Evolutionary conservation across 2,329 filamentous ascomycete genomes (phyloP).

Genomic region (Apiospora malaysiana): DNA sequence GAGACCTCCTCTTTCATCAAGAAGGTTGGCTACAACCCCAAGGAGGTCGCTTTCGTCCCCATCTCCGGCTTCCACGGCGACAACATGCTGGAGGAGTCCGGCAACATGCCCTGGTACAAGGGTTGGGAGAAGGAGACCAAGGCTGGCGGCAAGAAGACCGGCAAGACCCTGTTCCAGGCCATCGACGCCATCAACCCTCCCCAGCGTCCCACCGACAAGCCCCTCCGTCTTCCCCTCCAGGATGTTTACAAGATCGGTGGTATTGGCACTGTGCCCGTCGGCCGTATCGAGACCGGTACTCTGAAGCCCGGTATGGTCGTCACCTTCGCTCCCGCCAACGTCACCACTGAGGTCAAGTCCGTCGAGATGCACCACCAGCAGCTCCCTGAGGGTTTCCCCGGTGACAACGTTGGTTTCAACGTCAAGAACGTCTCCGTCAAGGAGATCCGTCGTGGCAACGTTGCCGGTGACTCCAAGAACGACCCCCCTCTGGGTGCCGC

Average conservation of each 20-base stretch:
- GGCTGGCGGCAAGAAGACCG: slow-evolving; percentile 72
- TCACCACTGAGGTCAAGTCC: slow-evolving; percentile 99
- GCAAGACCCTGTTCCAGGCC: slow-evolving; percentile 99
- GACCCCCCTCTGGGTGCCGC: slow-evolving; percentile 89
- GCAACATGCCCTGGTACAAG: slow-evolving; percentile 99
- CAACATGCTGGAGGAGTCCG: slow-evolving; percentile 94
- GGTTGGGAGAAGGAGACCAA: slow-evolving; percentile 93
- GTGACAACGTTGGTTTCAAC: slow-evolving; percentile 99
- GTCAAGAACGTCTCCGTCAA: slow-evolving; percentile 99
- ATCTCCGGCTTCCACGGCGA: slow-evolving; percentile 99
- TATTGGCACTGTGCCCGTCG: slow-evolving; percentile 99
- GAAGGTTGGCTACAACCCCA: slow-evolving; percentile 99
- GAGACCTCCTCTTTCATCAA: slow-evolving; percentile 99
- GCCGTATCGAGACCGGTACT: slow-evolving; percentile 99
- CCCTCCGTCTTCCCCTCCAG: slow-evolving; percentile 99
- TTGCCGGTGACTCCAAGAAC: slow-evolving; percentile 99
- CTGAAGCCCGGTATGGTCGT: slow-evolving; percentile 94
- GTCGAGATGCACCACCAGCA: slow-evolving; percentile 99
- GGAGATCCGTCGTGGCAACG: slow-evolving; percentile 99
- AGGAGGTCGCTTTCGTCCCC: slow-evolving; percentile 96
- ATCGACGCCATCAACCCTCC: slow-evolving; percentile 93
- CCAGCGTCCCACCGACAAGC: slow-evolving; percentile 97
- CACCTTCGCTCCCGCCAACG: slow-evolving; percentile 97
- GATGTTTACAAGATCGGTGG: slow-evolving; percentile 99
- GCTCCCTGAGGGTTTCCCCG: slow-evolving; percentile 90